These are phyloP conservation scores for Penicillium griseofulvum DNA, from an alignment of 2,329 filamentous ascomycete genomes.

Conservation along the genomic window DNA sequence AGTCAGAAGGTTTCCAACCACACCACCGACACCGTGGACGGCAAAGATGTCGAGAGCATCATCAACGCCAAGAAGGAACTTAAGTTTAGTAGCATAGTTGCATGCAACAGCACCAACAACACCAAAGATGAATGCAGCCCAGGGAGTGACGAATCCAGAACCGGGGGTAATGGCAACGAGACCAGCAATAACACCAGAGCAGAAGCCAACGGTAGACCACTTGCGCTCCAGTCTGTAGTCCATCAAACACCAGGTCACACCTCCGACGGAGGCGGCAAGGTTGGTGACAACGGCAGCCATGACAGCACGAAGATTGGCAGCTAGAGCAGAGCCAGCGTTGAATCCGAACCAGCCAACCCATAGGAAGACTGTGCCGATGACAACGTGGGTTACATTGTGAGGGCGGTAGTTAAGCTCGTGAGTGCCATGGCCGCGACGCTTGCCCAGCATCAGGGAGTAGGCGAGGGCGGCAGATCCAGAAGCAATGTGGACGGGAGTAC, in stretches of 20 bases:
- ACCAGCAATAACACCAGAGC: conserved; percentile 83
- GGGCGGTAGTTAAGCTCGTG: conserved; percentile 88
- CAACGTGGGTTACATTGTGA: conserved; percentile 89
- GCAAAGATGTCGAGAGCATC: conserved; percentile 88
- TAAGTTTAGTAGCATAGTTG: conserved; percentile 89
- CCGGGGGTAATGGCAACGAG: conserved; percentile 86
- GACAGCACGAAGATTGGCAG: conserved; percentile 77
- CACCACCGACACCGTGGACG: conserved; percentile 73
- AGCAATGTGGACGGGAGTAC: conserved; percentile 84
- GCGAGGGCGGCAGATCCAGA: conserved; percentile 80
- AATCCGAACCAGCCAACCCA: conserved; percentile 97
- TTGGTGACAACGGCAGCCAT: conserved; percentile 88
- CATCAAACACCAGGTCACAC: conserved; percentile 83
- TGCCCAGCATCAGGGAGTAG: conserved; percentile 89
- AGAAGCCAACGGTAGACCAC: conserved; percentile 92
- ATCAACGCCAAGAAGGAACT: conserved; percentile 76
- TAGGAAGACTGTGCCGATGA: conserved; percentile 87
- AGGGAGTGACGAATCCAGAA: conserved; percentile 80
- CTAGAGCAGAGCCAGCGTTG: conserved; percentile 80
- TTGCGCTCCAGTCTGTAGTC: conserved; percentile 87
- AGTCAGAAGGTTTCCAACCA: conserved; percentile 76
- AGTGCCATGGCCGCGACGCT: conserved; percentile 78
- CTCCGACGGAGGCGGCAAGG: conserved; percentile 76
- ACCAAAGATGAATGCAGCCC: conserved; percentile 79
- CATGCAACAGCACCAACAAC: conserved; percentile 71